Evolutionary conservation across 73 alveolate genomes (phyloP).

Genomic region (Tetrahymena borealis): DNA sequence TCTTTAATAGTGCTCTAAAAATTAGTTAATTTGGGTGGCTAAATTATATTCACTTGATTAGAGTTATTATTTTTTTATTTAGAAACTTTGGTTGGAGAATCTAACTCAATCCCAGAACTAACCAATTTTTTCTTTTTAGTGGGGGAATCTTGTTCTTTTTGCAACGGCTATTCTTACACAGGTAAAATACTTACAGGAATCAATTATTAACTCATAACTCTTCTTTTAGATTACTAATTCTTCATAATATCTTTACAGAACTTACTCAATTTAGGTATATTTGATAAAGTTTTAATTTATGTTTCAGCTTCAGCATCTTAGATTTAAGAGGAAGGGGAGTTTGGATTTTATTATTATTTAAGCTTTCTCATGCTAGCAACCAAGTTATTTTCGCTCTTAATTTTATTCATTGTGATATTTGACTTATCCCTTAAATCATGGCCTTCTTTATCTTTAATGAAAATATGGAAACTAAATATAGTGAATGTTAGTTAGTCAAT

Average conservation of each 20-base stretch:
- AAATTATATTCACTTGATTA: not conserved
- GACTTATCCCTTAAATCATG: not conserved
- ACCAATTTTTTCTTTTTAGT: not conserved
- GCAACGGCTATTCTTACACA: not conserved
- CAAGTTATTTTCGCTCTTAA: not conserved
- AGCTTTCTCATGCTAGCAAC: not conserved
- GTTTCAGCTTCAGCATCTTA: not conserved
- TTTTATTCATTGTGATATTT: not conserved
- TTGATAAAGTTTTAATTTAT: not conserved
- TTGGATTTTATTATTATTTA: too few species aligned
- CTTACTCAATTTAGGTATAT: not conserved
- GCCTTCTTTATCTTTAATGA: not conserved
- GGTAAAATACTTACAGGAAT: not conserved
- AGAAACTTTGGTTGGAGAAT: not conserved
- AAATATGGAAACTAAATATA: not conserved
- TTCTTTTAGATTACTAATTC: not conserved
- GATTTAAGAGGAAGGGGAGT: not conserved
- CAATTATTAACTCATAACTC: not conserved
- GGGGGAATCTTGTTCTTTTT: not conserved
- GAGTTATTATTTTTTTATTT: not conserved
- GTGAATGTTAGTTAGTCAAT: not conserved
- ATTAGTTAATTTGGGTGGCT: too few species aligned
- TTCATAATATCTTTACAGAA: not conserved
- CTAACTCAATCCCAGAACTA: not conserved
- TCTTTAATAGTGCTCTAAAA: too few species aligned